These are phyloP conservation scores for Entoloma clypeatum DNA, from an alignment of 1,284 basidiomycete genomes.

Conservation along the genomic window DNA sequence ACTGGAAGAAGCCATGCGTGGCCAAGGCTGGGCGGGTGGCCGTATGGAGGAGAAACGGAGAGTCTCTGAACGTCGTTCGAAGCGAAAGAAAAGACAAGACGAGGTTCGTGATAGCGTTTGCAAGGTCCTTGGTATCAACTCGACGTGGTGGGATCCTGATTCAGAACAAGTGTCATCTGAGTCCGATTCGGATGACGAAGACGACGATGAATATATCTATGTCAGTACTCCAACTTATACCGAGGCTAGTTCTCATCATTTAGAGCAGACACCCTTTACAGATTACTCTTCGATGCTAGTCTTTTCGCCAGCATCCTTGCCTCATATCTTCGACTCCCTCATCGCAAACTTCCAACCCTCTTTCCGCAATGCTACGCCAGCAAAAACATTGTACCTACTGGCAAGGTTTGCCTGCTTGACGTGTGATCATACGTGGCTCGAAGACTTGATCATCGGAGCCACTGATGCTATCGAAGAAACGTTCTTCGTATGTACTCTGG, in stretches of 20 bases:
- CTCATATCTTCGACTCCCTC: constrained; percentile 75
- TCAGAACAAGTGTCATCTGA: constrained; percentile 36
- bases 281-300: constrained; percentile 87
- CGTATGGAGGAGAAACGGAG: constrained; percentile 62
- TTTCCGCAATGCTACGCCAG: constrained; percentile 72
- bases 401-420: constrained; percentile 84
- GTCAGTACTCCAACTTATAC: constrained; percentile 36
- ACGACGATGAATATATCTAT: constrained; percentile 50
- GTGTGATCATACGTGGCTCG: constrained; percentile 86
- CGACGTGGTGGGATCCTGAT: constrained; percentile 62
- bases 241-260: constrained; percentile 16
- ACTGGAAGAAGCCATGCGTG: constrained; percentile 78
- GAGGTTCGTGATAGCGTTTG: constrained; percentile 52
- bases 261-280: constrained; percentile 57
- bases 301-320: constrained; percentile 77
- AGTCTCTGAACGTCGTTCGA: constrained; percentile 52
- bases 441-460: constrained; percentile 87
- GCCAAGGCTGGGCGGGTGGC: constrained; percentile 69
- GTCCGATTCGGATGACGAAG: constrained; percentile 47
- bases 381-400: constrained; percentile 78
- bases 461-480: constrained; percentile 90
- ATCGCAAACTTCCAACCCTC: constrained; percentile 70
- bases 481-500: constrained; percentile 86
- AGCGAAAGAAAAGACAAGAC: constrained; percentile 50
- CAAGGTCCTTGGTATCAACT: constrained; percentile 50